phyloP scores from a whole-genome alignment of 2,329 filamentous ascomycete genomes.

The Karstenula rhodostoma region DNA sequence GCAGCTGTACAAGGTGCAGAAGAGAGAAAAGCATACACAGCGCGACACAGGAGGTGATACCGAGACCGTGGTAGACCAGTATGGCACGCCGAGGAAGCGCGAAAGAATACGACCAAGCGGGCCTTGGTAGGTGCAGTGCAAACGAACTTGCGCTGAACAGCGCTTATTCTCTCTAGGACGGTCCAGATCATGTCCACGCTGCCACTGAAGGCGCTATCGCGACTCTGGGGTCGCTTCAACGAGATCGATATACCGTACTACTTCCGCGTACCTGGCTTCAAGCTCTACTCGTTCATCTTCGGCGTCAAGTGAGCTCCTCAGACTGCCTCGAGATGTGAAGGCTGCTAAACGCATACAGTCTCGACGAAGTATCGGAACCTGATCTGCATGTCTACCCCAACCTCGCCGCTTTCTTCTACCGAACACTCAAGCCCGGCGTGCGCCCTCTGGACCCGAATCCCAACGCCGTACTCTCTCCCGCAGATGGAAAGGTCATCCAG shows the following conservation, averaged over 20 bases:
- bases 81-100: constrained; percentile 60
- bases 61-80: constrained; percentile 49
- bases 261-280: constrained; percentile 87
- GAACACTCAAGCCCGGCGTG: constrained; percentile 85
- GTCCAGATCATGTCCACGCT: constrained; percentile 94
- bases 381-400: constrained; percentile 93
- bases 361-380: constrained; percentile 85
- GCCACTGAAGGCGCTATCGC: constrained; percentile 87
- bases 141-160: not conserved
- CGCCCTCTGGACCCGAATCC: constrained; percentile 84
- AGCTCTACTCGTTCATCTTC: constrained; percentile 88
- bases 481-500: constrained; percentile 90
- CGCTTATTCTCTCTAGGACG: constrained; percentile 63
- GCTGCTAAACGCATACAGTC: constrained; percentile 55
- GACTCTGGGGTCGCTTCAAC: constrained; percentile 91
- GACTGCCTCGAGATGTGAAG: not conserved
- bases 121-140: constrained; percentile 69
- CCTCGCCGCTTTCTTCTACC: constrained; percentile 96
- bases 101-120: constrained; percentile 79
- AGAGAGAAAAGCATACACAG: constrained; percentile 56
- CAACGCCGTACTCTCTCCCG: constrained; percentile 82
- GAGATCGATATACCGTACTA: constrained; percentile 88
- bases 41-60: constrained; percentile 55
- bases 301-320: constrained; percentile 73
- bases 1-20: constrained; percentile 80